These are phyloP conservation scores for Amanita fuliginea DNA, from an alignment of 768 basidiomycete species.

Conservation along the genomic window DNA sequence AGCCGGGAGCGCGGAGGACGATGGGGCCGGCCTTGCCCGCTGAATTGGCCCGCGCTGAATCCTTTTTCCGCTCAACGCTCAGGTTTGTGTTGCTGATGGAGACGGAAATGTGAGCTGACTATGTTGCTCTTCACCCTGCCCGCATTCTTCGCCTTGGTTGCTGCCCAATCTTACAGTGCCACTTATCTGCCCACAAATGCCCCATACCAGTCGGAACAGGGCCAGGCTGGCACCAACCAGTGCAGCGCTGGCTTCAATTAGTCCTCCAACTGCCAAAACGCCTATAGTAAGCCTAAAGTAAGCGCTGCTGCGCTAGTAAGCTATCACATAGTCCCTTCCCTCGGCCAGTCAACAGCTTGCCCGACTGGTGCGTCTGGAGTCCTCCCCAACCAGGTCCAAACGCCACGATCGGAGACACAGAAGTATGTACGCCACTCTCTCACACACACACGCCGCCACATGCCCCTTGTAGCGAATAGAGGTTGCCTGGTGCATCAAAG, in stretches of 20 bases:
- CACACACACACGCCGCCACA: neutral
- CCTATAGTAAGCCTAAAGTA: no score
- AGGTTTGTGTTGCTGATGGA: no score
- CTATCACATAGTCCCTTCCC: no score
- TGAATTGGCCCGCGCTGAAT: neutral
- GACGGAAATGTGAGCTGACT: no score
- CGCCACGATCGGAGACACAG: conserved; percentile 48
- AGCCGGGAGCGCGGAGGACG: conserved; percentile 8
- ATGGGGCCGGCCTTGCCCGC: conserved; percentile 15
- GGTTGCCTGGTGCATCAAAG: conserved; percentile 33
- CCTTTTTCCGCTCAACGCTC: neutral
- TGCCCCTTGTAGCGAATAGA: conserved; percentile 23
- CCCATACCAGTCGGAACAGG: no score
- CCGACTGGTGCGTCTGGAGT: no score
- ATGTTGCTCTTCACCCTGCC: no score
- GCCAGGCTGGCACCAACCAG: no score
- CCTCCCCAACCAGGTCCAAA: conserved; percentile 32
- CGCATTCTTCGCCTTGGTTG: conserved; percentile 4
- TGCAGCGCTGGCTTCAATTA: no score
- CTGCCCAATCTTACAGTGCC: conserved; percentile 10
- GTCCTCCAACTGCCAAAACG: conserved; percentile 59
- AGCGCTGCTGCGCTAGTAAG: no score
- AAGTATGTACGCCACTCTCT: conserved; percentile 25
- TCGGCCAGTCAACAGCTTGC: no score
- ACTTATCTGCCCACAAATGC: no score